phyloP scores from a whole-genome alignment of 768 basidiomycete species.

The Tricholoma sp. region DNA sequence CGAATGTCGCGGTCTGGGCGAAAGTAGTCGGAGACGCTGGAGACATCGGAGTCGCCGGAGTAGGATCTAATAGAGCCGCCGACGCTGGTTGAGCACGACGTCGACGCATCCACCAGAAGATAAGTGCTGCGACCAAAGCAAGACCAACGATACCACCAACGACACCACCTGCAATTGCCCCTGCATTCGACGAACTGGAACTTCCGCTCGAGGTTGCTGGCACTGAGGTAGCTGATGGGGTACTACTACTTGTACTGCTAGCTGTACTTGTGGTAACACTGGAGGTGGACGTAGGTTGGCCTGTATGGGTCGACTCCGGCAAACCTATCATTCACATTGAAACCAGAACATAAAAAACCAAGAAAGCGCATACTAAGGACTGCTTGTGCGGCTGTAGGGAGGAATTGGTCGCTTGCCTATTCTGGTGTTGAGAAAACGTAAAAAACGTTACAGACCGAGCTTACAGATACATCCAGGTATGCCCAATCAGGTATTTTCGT shows the following conservation, averaged over 20 bases:
- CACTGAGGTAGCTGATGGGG: neutral
- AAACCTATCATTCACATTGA: slow-evolving; percentile 15
- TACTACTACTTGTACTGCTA: slow-evolving; percentile 4
- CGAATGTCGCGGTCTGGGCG: slow-evolving; percentile 8
- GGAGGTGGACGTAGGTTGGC: slow-evolving; percentile 15
- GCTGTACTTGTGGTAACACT: slow-evolving; percentile 9
- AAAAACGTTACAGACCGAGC: neutral
- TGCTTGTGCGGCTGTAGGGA: slow-evolving; percentile 23
- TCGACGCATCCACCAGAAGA: slow-evolving; percentile 24
- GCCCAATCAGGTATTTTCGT: slow-evolving; percentile 46
- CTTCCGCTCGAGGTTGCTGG: slow-evolving; percentile 3
- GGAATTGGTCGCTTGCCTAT: slow-evolving; percentile 28
- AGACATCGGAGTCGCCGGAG: slow-evolving; percentile 2
- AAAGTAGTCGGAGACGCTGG: slow-evolving; percentile 8
- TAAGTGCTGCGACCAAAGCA: slow-evolving; percentile 32
- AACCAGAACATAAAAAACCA: neutral
- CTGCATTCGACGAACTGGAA: slow-evolving; percentile 27
- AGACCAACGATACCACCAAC: slow-evolving; percentile 49
- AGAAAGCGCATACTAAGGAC: slow-evolving; percentile 15
- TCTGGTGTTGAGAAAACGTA: neutral
- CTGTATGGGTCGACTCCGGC: slow-evolving; percentile 30
- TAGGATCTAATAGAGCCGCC: slow-evolving; percentile 14
- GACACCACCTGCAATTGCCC: slow-evolving; percentile 63
- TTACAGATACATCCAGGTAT: slow-evolving; percentile 38
- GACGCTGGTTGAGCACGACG: slow-evolving; percentile 18